Conservation (phyloP, 306 rosid genomes). For the Lupinus albus region DNA sequence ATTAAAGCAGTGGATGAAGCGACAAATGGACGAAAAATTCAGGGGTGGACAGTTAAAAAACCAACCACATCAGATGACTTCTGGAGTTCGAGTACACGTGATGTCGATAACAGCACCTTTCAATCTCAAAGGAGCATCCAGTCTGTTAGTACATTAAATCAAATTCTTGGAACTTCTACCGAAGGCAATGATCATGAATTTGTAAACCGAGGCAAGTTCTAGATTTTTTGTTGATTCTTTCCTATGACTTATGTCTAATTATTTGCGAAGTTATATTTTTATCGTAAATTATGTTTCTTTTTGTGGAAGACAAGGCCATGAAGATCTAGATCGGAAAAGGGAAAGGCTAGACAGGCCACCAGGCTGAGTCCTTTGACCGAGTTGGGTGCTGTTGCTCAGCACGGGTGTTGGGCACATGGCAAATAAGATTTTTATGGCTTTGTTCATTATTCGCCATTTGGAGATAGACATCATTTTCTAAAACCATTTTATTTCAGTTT, state of each 20-base stretch:
- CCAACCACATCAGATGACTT: constrained; percentile 70
- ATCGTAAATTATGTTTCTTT: constrained; percentile 3
- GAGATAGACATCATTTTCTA: not conserved
- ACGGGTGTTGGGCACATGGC: constrained; percentile 16
- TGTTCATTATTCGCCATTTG: constrained; percentile 29
- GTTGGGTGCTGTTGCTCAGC: constrained; percentile 23
- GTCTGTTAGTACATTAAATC: constrained; percentile 74
- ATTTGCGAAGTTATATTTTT: constrained; percentile 31
- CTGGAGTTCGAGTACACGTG: constrained; percentile 92
- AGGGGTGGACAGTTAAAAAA: constrained; percentile 66
- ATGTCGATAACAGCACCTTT: constrained; percentile 68
- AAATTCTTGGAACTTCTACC: constrained; percentile 56
- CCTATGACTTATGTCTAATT: constrained; percentile 10
- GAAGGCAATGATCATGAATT: constrained; percentile 59
- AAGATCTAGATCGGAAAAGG: constrained; percentile 9
- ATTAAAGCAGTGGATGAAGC: too few relatives aligned
- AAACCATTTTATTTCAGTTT: constrained; percentile 13
- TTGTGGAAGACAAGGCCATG: constrained; percentile 14
- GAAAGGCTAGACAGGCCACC: constrained; percentile 12
- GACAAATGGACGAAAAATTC: too few relatives aligned
- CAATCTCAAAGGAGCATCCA: constrained; percentile 86
- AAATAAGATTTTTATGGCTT: constrained; percentile 11
- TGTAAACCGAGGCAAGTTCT: constrained; percentile 75
- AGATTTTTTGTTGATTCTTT: constrained; percentile 19
- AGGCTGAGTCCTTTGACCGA: constrained; percentile 11